phyloP scores from a whole-genome alignment of 345 rosid genomes.

The Cochlearia excelsa region DNA sequence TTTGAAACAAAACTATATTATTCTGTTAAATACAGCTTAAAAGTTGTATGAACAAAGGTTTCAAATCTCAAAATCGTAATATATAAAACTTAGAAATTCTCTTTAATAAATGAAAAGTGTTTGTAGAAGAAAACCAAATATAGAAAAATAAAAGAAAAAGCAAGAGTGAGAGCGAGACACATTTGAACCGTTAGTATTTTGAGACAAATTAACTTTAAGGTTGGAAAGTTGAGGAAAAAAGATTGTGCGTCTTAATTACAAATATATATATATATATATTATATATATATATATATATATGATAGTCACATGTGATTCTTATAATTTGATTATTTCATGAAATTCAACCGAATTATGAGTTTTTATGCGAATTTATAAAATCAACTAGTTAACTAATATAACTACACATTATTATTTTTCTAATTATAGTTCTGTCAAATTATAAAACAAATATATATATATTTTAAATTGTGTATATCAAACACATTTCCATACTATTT shows the following conservation, averaged over 20 bases:
- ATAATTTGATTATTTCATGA: slow-evolving; percentile 12
- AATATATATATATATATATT: too few relatives aligned
- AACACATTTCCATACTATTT: too few relatives aligned
- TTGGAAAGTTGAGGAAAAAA: slow-evolving; percentile 20
- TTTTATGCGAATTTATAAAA: too few relatives aligned
- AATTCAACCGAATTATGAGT: not conserved
- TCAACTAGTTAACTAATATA: too few relatives aligned
- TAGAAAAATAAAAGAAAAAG: slow-evolving; percentile 1
- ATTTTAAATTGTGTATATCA: too few relatives aligned
- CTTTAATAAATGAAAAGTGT: not conserved
- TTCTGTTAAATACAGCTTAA: too few relatives aligned
- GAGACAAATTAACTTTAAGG: slow-evolving; percentile 26
- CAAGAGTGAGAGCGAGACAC: slow-evolving; percentile 11
- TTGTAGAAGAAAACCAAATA: slow-evolving; percentile 4
- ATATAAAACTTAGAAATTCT: too few relatives aligned
- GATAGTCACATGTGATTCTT: slow-evolving; percentile 29
- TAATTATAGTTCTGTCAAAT: not conserved
- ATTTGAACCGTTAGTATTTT: slow-evolving; percentile 30
- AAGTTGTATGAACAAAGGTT: too few relatives aligned
- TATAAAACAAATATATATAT: too few relatives aligned
- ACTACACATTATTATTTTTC: not conserved
- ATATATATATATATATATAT: not conserved
- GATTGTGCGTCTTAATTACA: slow-evolving; percentile 17
- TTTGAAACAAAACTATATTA: too few relatives aligned
- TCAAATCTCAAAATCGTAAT: too few relatives aligned